A percentile compares a stretch with the other conserved stretches of the same genome.
phyloP scores from a whole-genome alignment of 164 flowering plant species.

The Santalum album region DNA sequence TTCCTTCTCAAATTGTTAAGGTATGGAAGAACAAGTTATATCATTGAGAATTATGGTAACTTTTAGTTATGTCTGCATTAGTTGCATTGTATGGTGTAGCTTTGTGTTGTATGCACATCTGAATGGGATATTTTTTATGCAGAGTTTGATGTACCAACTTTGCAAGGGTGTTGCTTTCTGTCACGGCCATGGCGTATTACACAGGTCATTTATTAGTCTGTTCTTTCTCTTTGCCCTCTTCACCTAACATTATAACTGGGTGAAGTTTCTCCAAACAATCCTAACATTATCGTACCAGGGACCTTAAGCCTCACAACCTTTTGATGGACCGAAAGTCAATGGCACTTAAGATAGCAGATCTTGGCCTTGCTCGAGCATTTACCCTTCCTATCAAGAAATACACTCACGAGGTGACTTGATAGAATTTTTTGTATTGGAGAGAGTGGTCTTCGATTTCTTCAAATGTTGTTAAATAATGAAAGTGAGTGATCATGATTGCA shows the following conservation, averaged over 20 bases:
- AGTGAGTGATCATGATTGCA: constrained; percentile 15
- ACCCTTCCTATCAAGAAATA: constrained; percentile 79
- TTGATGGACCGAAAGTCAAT: constrained; percentile 73
- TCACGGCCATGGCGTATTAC: constrained; percentile 89
- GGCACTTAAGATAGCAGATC: constrained; percentile 88
- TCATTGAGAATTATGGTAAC: not conserved
- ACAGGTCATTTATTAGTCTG: constrained; percentile 46
- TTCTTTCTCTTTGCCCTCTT: not conserved
- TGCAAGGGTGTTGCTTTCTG: constrained; percentile 94
- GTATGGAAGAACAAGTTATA: constrained; percentile 16
- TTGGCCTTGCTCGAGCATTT: constrained; percentile 80
- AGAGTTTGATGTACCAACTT: constrained; percentile 89
- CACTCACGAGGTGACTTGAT: constrained; percentile 68
- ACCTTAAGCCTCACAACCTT: constrained; percentile 93
- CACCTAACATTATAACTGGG: too few species aligned
- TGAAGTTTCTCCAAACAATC: not conserved
- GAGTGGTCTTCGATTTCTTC: too few species aligned
- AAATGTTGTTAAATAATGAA: too few species aligned
- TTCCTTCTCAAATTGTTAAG: constrained; percentile 54
- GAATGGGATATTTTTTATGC: constrained; percentile 6
- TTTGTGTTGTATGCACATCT: too few species aligned
- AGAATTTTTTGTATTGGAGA: constrained; percentile 34
- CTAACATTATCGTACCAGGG: constrained; percentile 34
- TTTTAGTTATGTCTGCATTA: not conserved
- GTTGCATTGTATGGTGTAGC: not conserved